Base-by-base conservation (phyloP, 1,284 basidiomycete species). In the Moesziomyces globuligerus region DNA sequence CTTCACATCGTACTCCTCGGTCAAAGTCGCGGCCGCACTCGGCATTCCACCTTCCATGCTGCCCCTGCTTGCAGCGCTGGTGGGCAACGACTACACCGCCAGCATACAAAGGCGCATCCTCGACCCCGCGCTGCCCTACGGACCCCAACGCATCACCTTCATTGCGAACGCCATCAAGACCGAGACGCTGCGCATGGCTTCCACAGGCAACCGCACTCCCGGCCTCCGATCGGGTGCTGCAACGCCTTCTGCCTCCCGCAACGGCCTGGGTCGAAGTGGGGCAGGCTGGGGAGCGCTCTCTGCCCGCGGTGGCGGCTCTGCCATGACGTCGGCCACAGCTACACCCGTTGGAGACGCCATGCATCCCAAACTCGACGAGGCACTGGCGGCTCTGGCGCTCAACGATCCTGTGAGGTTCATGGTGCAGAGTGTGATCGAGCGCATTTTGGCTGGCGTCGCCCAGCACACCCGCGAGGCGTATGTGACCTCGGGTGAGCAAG, bases 81-180 rank as follows among this genome's bases (percentile, higher is more conserved):
- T 71, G 8, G 77, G 75, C 37, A 79, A 79, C 59, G 77, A 79
- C 64, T 75, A 76, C 56, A 70, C 74, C 1, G 48, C 72, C 18
- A 28, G 41, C n/a, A 43, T 70, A 10, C 77, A 79, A 36, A 50
- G 37, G 17, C 49, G 50, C 5, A 58, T 77, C 24, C 60, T 79
- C n/a, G 66, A 67, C 23, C 62, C 59, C 17, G 57, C 75, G n/a
- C 53, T 69, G 2, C 60, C 64, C 5, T 37, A 29, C 24, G 60
- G 72, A 3, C 54, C 52, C 3, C 60, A 69, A 23, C 55, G 71
- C 7, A 65, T 79, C 49, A 45, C 44, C 0, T 57, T 49, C 21
- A 76, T 70, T 23, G 70, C 71, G 23, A 62, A 54, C 25, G 58
- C 53, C 15, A 55, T 70, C 49, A 69, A 69, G 26, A 54, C 62